These are phyloP conservation scores for Botrytis porri DNA, from an alignment of 2,329 filamentous ascomycete genomes.

Conservation along the genomic window DNA sequence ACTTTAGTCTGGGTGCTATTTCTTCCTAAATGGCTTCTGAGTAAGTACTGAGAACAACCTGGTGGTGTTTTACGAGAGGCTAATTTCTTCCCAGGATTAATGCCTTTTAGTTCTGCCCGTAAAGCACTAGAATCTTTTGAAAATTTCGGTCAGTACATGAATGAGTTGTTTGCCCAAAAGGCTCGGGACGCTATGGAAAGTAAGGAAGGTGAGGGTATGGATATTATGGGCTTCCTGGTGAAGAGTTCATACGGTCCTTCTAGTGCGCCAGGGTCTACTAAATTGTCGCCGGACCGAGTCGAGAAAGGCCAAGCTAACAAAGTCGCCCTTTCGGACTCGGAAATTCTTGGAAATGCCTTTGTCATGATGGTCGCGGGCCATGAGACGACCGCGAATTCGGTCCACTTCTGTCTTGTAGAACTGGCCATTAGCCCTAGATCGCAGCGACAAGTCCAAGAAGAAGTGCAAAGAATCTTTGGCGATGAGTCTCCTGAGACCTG, in stretches of 20 bases:
- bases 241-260: conserved; percentile 40
- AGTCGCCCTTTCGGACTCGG: conserved; percentile 55
- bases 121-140: conserved; percentile 46
- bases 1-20: conserved; percentile 52
- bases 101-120: conserved; percentile 46
- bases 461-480: conserved; percentile 64
- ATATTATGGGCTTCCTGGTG: conserved; percentile 55
- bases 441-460: conserved; percentile 65
- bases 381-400: conserved; percentile 73
- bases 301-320: conserved; percentile 52
- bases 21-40: conserved; percentile 49
- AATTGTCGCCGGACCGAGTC: conserved; percentile 42
- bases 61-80: not conserved
- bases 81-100: conserved; percentile 33
- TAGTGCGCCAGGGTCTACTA: conserved; percentile 32
- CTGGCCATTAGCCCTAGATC: conserved; percentile 63
- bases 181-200: conserved; percentile 44
- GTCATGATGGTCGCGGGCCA: conserved; percentile 71
- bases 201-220: conserved; percentile 46
- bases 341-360: conserved; percentile 72
- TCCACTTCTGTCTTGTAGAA: conserved; percentile 68
- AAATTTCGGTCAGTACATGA: conserved; percentile 62
- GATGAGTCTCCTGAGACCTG: conserved; percentile 57
- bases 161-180: conserved; percentile 54
- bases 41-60: conserved; percentile 35